Evolutionary conservation across 805 yeast genomes (phyloP).

Genomic region (Metschnikowia borealis): DNA sequence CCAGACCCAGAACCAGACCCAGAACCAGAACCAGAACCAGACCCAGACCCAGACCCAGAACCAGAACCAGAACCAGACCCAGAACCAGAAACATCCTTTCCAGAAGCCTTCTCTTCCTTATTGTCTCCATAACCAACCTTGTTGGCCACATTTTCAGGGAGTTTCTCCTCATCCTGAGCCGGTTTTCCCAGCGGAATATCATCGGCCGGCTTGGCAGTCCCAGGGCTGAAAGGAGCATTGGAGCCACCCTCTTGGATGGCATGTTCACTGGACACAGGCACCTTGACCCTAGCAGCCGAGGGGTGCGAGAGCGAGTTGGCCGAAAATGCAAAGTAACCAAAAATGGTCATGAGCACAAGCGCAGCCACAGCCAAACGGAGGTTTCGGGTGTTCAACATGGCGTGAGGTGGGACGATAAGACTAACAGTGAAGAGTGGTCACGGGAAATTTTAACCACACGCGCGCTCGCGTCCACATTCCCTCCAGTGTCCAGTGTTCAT

Average conservation of each 20-base stretch:
- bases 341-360: slow-evolving; percentile 46
- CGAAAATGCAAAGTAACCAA: slow-evolving; percentile 47
- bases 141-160: background rate
- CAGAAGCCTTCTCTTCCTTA: background rate
- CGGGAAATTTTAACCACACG: background rate
- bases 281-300: slow-evolving; percentile 25
- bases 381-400: slow-evolving; percentile 43
- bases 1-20: background rate
- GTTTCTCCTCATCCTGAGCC: background rate
- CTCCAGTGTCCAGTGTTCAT: too few relatives aligned
- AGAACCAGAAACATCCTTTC: background rate
- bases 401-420: background rate
- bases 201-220: background rate
- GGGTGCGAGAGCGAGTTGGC: slow-evolving; percentile 33
- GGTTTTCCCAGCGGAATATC: slow-evolving; percentile 4
- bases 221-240: background rate
- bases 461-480: too few relatives aligned
- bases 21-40: background rate
- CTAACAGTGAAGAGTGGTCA: background rate
- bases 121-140: background rate
- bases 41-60: background rate
- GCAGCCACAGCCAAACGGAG: slow-evolving; percentile 51
- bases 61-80: background rate
- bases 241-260: slow-evolving; percentile 11
- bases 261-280: slow-evolving; percentile 11